Conservation (phyloP, 306 rosid species). For the Malus sieversii region DNA sequence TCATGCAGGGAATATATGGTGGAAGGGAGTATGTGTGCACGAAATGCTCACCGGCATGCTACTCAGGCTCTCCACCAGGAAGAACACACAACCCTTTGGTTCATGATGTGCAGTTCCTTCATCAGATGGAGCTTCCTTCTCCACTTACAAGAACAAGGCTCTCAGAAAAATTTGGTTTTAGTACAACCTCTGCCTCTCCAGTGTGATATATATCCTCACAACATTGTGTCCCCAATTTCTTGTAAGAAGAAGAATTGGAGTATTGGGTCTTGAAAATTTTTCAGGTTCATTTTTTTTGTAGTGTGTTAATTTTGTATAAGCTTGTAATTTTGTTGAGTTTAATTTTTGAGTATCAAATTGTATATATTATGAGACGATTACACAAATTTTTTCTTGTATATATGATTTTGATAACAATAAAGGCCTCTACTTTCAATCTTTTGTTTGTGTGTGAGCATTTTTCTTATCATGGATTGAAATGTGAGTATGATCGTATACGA, state of each 20-base stretch:
- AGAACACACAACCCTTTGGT: slow-evolving; percentile 72
- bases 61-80: slow-evolving; percentile 68
- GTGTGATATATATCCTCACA: slow-evolving; percentile 10
- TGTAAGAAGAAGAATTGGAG: not conserved
- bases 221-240: not conserved
- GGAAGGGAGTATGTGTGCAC: slow-evolving; percentile 42
- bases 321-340: not conserved
- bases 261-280: not conserved
- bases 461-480: no score
- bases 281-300: not conserved
- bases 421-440: not conserved
- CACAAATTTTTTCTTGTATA: not conserved
- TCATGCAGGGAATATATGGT: not conserved
- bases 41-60: slow-evolving; percentile 49
- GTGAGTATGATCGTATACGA: no score
- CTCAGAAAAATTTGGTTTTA: slow-evolving; percentile 36
- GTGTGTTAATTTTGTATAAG: not conserved
- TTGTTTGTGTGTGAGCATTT: not conserved
- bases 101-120: slow-evolving; percentile 65
- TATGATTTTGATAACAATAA: not conserved
- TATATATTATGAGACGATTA: not conserved
- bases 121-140: slow-evolving; percentile 57
- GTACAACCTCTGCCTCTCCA: slow-evolving; percentile 37
- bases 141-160: slow-evolving; percentile 46
- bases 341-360: not conserved